Conservation (phyloP, 345 rosid genomes). For the Mangifera indica region DNA sequence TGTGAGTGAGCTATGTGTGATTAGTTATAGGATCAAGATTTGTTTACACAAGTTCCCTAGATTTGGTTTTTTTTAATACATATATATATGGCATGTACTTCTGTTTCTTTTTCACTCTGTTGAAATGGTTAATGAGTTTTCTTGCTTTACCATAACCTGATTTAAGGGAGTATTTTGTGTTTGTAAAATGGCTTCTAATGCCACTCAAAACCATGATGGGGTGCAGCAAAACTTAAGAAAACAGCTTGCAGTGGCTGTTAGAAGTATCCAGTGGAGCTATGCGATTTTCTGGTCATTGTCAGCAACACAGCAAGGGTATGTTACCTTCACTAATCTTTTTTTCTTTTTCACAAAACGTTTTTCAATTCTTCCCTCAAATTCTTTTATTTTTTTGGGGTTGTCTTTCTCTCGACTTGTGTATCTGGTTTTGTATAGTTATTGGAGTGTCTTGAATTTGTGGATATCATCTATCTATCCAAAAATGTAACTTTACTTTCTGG, state of each 20-base stretch:
- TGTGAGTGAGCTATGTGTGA: background rate
- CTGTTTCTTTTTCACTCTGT: no score
- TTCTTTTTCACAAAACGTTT: background rate
- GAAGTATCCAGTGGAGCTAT: slow-evolving; percentile 90
- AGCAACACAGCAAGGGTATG: slow-evolving; percentile 64
- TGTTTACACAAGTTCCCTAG: background rate
- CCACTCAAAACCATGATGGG: slow-evolving; percentile 31
- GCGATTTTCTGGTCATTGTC: slow-evolving; percentile 91
- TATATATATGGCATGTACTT: no score
- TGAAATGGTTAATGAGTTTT: background rate
- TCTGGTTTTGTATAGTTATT: slow-evolving; percentile 9
- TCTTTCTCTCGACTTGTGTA: slow-evolving; percentile 9
- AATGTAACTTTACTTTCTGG: background rate
- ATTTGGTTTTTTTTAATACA: no score
- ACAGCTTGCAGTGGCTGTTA: slow-evolving; percentile 78
- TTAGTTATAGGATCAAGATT: background rate
- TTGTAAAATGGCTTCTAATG: slow-evolving; percentile 44
- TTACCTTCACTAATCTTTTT: background rate
- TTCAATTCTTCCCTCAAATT: background rate
- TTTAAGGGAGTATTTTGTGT: slow-evolving; percentile 1
- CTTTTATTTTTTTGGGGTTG: slow-evolving; percentile 4
- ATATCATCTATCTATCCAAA: slow-evolving; percentile 1
- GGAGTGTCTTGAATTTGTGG: background rate
- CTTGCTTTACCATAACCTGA: background rate
- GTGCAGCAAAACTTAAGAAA: slow-evolving; percentile 49